Percentiles rank a stretch among this genome's conserved stretches.
These are phyloP conservation scores for Boletus sensibilis DNA, from an alignment of 768 basidiomycete species.

Conservation along the genomic window DNA sequence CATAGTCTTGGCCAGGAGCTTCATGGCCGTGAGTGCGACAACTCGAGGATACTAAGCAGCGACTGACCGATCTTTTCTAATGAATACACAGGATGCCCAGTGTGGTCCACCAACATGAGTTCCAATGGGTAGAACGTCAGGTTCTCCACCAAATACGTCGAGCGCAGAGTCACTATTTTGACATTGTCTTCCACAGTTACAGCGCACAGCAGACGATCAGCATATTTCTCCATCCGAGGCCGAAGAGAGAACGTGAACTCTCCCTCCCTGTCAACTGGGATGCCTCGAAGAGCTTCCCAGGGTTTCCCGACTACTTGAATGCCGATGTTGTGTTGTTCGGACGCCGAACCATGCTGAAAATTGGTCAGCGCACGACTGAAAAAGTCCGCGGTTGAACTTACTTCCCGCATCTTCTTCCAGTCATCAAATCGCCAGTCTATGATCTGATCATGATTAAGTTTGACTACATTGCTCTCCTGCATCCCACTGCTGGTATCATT, in stretches of 20 bases:
- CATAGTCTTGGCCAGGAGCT: slow-evolving; percentile 85
- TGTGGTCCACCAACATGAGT: slow-evolving; percentile 82
- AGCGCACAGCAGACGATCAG: slow-evolving; percentile 83
- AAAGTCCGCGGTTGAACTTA: slow-evolving; percentile 31
- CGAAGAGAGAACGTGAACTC: slow-evolving; percentile 87
- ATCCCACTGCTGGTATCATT: slow-evolving; percentile 50
- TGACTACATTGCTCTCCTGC: slow-evolving; percentile 51
- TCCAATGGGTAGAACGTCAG: slow-evolving; percentile 89
- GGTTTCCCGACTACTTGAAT: slow-evolving; percentile 80
- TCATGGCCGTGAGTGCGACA: slow-evolving; percentile 58
- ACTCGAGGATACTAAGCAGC: neutral
- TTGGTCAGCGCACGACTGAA: neutral
- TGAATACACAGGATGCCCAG: slow-evolving; percentile 76
- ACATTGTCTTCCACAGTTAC: slow-evolving; percentile 88
- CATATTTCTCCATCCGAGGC: slow-evolving; percentile 70
- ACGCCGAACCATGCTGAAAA: slow-evolving; percentile 42
- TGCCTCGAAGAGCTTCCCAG: slow-evolving; percentile 86
- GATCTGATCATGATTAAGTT: slow-evolving; percentile 69
- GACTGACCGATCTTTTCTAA: slow-evolving; percentile 75
- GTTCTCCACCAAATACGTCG: slow-evolving; percentile 90
- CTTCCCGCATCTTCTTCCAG: slow-evolving; percentile 92
- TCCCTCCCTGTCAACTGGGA: slow-evolving; percentile 93
- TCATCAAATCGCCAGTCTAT: slow-evolving; percentile 98
- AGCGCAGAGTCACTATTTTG: slow-evolving; percentile 91
- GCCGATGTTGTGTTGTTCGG: slow-evolving; percentile 81